A percentile compares a stretch with the other conserved stretches of the same genome.
These are phyloP conservation scores for Cercophora newfieldiana DNA, from an alignment of 495 filamentous ascomycete genomes.

Conservation along the genomic window DNA sequence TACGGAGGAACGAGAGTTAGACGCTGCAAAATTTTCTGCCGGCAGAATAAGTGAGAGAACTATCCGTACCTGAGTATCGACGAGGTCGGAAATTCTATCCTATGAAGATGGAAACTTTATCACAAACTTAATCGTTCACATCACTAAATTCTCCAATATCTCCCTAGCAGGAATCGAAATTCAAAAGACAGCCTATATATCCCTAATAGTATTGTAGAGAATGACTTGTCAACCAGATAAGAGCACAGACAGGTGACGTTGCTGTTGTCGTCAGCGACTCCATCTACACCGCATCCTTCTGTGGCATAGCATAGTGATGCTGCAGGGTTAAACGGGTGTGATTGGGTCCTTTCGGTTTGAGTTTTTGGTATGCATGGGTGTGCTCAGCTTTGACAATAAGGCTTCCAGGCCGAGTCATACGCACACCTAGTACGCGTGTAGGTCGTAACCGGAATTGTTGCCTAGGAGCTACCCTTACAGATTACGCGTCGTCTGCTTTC, in stretches of 20 bases:
- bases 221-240: conserved; percentile 7
- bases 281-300: background rate
- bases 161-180: background rate
- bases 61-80: background rate
- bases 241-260: conserved; percentile 1
- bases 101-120: too few species aligned
- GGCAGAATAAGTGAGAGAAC: background rate
- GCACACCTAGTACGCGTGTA: too few species aligned
- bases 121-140: background rate
- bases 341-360: background rate
- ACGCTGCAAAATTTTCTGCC: background rate
- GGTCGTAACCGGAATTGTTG: too few species aligned
- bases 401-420: background rate
- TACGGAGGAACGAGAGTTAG: background rate
- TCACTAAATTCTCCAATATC: background rate
- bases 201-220: conserved; percentile 8
- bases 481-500: too few species aligned
- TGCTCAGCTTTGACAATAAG: conserved; percentile 1
- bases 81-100: background rate
- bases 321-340: background rate
- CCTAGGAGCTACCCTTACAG: too few species aligned
- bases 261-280: background rate
- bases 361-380: background rate
- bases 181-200: conserved; percentile 5
- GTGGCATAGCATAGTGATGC: background rate